Conservation (phyloP, 2,329 filamentous ascomycete genomes). For the Fusarium globosum region DNA sequence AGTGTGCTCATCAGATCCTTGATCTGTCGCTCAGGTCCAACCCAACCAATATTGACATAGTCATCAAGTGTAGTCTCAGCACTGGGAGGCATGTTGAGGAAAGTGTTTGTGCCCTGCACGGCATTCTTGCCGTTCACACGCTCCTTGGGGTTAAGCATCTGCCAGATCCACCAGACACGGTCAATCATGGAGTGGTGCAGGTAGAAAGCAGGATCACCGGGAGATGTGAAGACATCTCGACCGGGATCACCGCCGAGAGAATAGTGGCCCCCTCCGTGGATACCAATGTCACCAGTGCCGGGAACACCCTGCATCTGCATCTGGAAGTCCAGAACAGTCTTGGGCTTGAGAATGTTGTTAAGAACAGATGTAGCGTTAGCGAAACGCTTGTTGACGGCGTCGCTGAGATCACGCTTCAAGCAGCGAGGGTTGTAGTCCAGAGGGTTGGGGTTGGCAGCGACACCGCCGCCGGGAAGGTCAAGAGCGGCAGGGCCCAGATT, state of each 20-base stretch:
- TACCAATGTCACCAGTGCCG: constrained; percentile 44
- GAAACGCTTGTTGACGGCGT: constrained; percentile 39
- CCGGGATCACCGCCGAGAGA: constrained; percentile 56
- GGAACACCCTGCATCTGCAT: constrained; percentile 55
- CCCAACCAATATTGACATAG: constrained; percentile 42
- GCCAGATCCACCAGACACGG: constrained; percentile 47
- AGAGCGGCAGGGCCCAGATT: constrained; percentile 54
- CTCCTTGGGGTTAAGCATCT: constrained; percentile 45
- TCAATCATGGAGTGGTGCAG: constrained; percentile 49
- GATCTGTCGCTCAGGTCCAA: constrained; percentile 44
- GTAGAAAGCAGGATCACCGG: constrained; percentile 52
- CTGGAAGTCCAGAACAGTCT: constrained; percentile 57
- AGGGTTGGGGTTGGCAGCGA: constrained; percentile 34
- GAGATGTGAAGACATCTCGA: constrained; percentile 53
- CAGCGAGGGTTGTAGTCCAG: constrained; percentile 57
- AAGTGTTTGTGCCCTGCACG: constrained; percentile 42
- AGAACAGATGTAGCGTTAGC: constrained; percentile 47
- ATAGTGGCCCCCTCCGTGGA: constrained; percentile 55
- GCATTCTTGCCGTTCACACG: constrained; percentile 35
- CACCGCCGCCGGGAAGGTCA: constrained; percentile 42
- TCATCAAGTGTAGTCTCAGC: constrained; percentile 44
- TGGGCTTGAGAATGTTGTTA: constrained; percentile 51
- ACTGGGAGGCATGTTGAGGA: constrained; percentile 40
- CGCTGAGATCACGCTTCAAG: constrained; percentile 52
- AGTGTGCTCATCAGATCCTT: constrained; percentile 49